Conservation (phyloP, 176 grass and related monocot genomes). For the Carex cristatella region DNA sequence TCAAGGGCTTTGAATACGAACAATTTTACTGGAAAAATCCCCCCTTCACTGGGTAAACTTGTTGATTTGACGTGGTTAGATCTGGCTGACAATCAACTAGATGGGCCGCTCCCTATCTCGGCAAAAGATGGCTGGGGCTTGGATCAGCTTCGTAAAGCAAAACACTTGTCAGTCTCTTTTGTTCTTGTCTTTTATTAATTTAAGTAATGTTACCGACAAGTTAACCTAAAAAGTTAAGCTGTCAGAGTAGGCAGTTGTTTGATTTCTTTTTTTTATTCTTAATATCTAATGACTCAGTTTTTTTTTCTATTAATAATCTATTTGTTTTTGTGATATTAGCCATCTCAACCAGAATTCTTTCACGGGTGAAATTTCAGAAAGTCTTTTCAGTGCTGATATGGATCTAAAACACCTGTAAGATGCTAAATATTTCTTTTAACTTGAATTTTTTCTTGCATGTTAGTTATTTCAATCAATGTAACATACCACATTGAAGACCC, state of each 20-base stretch:
- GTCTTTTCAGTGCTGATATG: slow-evolving; percentile 60
- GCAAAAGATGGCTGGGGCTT: slow-evolving; percentile 44
- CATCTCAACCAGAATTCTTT: slow-evolving; percentile 71
- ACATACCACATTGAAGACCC: background rate
- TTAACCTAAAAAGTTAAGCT: background rate
- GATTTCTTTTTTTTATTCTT: background rate
- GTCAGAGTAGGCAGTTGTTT: background rate
- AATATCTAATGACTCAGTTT: background rate
- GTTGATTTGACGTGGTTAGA: slow-evolving; percentile 49
- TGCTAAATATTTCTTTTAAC: background rate
- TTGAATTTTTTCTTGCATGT: background rate
- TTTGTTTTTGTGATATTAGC: slow-evolving; percentile 31
- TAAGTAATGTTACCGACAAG: background rate
- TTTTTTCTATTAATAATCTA: background rate
- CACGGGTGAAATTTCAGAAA: slow-evolving; percentile 47
- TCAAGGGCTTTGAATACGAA: slow-evolving; percentile 59
- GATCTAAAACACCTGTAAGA: slow-evolving; percentile 57
- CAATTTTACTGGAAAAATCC: slow-evolving; percentile 50
- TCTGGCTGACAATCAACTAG: slow-evolving; percentile 53
- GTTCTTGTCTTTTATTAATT: background rate
- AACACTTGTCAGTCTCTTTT: slow-evolving; percentile 56
- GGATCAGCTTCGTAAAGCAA: slow-evolving; percentile 42
- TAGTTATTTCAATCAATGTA: background rate
- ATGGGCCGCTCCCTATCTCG: slow-evolving; percentile 46
- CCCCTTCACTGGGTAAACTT: slow-evolving; percentile 58